phyloP scores from a whole-genome alignment of 768 basidiomycete species.

The Mycena venus region DNA sequence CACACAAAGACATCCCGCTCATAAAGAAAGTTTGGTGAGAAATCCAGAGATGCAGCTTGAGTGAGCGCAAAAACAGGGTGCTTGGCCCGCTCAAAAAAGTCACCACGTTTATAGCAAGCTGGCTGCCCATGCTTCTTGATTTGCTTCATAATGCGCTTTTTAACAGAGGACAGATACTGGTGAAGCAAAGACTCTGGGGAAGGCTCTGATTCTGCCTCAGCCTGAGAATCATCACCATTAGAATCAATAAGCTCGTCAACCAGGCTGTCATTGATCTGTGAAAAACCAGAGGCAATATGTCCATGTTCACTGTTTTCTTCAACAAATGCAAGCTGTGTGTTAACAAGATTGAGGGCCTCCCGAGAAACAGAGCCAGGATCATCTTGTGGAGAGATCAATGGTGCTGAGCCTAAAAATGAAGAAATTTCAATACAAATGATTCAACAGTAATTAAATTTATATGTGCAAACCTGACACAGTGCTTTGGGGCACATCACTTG shows the following conservation, averaged over 20 bases:
- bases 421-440: background rate
- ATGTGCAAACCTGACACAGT: background rate
- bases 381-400: background rate
- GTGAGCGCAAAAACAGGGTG: background rate
- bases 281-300: background rate
- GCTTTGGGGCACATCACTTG: background rate
- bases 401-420: background rate
- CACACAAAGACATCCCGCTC: background rate
- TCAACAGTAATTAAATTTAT: background rate
- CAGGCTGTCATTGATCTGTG: background rate
- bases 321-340: background rate
- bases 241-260: background rate
- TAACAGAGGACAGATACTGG: background rate
- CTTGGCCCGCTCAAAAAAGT: background rate
- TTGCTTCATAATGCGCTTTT: background rate
- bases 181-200: background rate
- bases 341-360: background rate
- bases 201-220: background rate
- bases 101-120: background rate
- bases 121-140: background rate
- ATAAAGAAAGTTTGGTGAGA: background rate
- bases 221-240: background rate
- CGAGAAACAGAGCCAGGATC: background rate
- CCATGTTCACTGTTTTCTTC: background rate
- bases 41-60: background rate